These are phyloP conservation scores for Cyberlindnera lachancei DNA, from an alignment of 805 yeast genomes.

Conservation along the genomic window DNA sequence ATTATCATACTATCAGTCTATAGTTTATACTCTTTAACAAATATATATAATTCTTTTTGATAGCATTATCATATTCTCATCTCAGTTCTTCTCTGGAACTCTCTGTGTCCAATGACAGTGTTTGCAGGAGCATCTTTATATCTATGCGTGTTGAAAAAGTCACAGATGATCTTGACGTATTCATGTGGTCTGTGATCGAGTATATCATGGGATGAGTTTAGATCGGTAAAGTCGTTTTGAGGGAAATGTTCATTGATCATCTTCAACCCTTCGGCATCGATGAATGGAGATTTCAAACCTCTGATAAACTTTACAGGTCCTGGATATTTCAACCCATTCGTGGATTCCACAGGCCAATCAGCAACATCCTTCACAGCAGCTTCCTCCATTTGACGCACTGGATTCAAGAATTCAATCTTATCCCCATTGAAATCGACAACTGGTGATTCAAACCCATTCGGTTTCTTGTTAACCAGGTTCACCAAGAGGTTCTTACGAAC, in stretches of 20 bases:
- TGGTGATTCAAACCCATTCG: slow-evolving; percentile 21
- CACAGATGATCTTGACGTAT: slow-evolving; percentile 23
- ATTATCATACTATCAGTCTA: too few species aligned
- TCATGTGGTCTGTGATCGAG: slow-evolving; percentile 34
- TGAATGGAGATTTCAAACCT: slow-evolving; percentile 21
- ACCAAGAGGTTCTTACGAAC: slow-evolving; percentile 31
- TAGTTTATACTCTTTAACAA: too few species aligned
- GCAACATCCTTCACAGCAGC: slow-evolving; percentile 24
- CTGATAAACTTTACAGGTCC: slow-evolving; percentile 21
- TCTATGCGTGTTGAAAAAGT: slow-evolving; percentile 19
- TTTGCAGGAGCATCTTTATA: slow-evolving; percentile 13
- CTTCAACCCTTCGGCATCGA: slow-evolving; percentile 12
- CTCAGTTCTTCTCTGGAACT: slow-evolving; percentile 1
- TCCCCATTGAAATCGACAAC: slow-evolving; percentile 22
- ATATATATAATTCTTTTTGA: too few species aligned
- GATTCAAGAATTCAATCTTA: slow-evolving; percentile 26
- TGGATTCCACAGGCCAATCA: slow-evolving; percentile 27
- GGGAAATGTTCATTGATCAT: slow-evolving; percentile 23
- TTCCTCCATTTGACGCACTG: slow-evolving; percentile 25
- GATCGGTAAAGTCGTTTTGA: slow-evolving; percentile 13
- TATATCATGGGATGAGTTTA: slow-evolving; percentile 29
- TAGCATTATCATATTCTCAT: slow-evolving; percentile 4
- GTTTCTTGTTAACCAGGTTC: slow-evolving; percentile 28
- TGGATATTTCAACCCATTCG: slow-evolving; percentile 12
- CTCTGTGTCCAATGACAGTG: slow-evolving; percentile 4